Evolutionary conservation across 2,329 filamentous ascomycete species (phyloP), one percentile per base, ranked within the genome.

Genomic region (Dactylonectria estremocensis): DNA sequence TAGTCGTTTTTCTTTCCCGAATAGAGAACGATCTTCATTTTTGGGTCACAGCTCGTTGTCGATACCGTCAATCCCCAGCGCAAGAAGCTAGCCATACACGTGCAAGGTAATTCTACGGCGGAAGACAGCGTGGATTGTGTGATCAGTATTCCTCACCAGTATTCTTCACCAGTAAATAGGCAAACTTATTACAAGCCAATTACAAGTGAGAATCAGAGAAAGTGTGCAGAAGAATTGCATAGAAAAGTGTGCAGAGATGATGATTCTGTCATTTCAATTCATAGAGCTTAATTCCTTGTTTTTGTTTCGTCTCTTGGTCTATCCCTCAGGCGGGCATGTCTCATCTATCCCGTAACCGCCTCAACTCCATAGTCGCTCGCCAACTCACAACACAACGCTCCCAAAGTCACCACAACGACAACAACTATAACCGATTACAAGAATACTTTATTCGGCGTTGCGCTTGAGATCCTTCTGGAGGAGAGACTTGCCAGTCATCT

Each of bases 401-500:
- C 37, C 31, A 50, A 64, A 53, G 31, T 28, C 50, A 61, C 45
- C 64, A 67, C 24, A 61, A 68, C 60, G 56, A 60, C 48, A 35
- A 61, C 48, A 35, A 52, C 43, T 60, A 52, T 14, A 14, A 11
- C 10, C n/a, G 50, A 10, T 18, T 31, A 31, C 11, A 53, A 53
- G 20, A 35, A n/a, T 52, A 37, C 3, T 67, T 74, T 74, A 77
- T 67, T 77, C 69, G 43, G 77, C 76, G 49, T 68, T 69, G 59
- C 79, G 73, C 78, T 81, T 80, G 57, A 92, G 74, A 84, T 86
- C 80, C 89, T 94, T 97, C 77, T 95, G 84, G 75, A 99, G 87
- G 77, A 99, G 87, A 83, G 91, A 97, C 78, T 86, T 85, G 66
- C 96, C 95, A 66, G 93, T 93, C 96, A 99, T 99, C 82, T 95